phyloP scores from a whole-genome alignment of 2,329 filamentous ascomycete species.

The Domatiomyces globalis region DNA sequence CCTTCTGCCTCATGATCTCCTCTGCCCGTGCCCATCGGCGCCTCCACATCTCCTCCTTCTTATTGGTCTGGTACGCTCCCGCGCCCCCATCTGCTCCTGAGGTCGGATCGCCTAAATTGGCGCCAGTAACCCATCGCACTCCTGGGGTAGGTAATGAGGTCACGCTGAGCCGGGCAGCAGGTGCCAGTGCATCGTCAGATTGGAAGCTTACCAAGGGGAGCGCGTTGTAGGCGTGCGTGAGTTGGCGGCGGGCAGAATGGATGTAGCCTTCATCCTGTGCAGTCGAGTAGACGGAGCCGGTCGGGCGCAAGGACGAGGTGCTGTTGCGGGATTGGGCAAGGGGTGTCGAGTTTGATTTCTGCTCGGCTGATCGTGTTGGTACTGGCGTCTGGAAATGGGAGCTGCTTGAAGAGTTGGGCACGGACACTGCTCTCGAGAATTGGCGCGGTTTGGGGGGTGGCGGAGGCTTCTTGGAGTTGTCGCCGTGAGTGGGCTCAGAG shows the following conservation, averaged over 20 bases:
- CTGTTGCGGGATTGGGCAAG: background rate
- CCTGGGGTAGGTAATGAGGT: conserved; percentile 21
- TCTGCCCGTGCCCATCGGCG: conserved; percentile 34
- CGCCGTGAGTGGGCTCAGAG: conserved; percentile 1
- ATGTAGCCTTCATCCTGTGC: conserved; percentile 16
- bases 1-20: conserved; percentile 28
- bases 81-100: conserved; percentile 12
- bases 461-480: conserved; percentile 22
- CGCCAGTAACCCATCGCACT: conserved; percentile 21
- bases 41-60: conserved; percentile 36
- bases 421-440: conserved; percentile 6
- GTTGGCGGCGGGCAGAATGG: conserved; percentile 14
- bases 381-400: background rate
- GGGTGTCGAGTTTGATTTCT: background rate
- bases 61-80: conserved; percentile 23
- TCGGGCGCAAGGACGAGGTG: background rate
- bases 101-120: conserved; percentile 9
- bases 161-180: conserved; percentile 19
- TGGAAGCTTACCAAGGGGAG: conserved; percentile 17
- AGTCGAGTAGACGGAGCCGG: conserved; percentile 3
- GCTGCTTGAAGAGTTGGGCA: background rate
- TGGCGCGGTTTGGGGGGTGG: conserved; percentile 25
- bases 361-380: background rate
- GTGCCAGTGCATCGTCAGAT: conserved; percentile 20
- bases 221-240: conserved; percentile 14